These are phyloP conservation scores for Halteria grandinella DNA, from an alignment of 73 alveolate species.

Conservation along the genomic window DNA sequence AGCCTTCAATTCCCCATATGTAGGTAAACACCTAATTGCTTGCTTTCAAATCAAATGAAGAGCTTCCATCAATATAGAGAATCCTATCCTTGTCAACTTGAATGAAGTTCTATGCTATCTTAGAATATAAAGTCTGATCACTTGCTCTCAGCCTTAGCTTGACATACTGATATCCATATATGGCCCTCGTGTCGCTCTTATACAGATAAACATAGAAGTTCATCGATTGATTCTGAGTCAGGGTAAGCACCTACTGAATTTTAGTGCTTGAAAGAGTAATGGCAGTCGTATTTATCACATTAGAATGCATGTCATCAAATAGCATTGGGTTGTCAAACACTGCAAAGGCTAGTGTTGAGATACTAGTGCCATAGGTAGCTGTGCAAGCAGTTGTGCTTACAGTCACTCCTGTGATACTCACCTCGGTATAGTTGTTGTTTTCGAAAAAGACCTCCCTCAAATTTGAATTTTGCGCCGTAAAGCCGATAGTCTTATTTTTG, in stretches of 20 bases:
- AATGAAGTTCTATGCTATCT: not conserved
- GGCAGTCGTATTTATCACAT: slow-evolving; percentile 3
- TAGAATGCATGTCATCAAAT: not conserved
- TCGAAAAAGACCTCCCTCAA: not conserved
- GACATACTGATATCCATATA: not conserved
- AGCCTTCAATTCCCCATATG: slow-evolving; percentile 29
- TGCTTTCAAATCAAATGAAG: slow-evolving; percentile 20
- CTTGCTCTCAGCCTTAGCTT: not conserved
- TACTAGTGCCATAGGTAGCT: not conserved
- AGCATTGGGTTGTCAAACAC: not conserved
- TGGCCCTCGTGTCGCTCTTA: not conserved
- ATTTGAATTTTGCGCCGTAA: not conserved
- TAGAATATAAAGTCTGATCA: slow-evolving; percentile 27
- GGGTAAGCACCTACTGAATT: not conserved
- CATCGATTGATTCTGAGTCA: not conserved
- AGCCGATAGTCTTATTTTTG: not conserved
- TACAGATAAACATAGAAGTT: not conserved
- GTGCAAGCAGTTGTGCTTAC: slow-evolving; percentile 10
- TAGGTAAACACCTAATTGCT: not conserved
- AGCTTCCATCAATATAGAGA: slow-evolving; percentile 29
- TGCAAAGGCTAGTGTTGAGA: not conserved
- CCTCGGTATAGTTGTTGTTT: slow-evolving; percentile 16
- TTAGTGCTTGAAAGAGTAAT: slow-evolving; percentile 6
- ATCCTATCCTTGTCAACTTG: slow-evolving; percentile 33
- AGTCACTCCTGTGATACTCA: not conserved